Evolutionary conservation across 192 early-diverging fungal species (phyloP), one percentile per base, ranked within the genome.

Genomic region (Chytriomyces sp.): DNA sequence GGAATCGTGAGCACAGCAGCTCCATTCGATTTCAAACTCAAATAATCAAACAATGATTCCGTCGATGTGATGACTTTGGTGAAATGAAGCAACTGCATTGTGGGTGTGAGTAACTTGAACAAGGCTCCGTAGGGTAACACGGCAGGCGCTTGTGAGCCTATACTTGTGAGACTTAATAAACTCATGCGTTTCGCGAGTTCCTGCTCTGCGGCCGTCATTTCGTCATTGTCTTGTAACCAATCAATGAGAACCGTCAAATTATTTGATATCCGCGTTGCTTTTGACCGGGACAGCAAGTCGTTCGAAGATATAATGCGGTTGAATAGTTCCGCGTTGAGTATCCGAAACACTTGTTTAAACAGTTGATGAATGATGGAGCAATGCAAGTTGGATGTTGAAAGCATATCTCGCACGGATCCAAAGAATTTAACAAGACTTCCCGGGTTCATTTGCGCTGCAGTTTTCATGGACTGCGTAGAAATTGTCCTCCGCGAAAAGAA

Each of bases 231-330:
- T 59, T 71, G 23, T 1, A 71, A 44, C 61, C 72, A 61, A 9
- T 73, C 72, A n/a, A 63, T 7, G 24, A 73, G 8, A 11, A 24
- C 60, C 7, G 8, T 2, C 10, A 96, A 71, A 76, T 96, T 98
- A 83, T 94, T 89, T 23, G 91, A 91, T 6, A 96, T 91, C 81
- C 92, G 93, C 69, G 94, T 85, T 2, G 97, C 95, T 62, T 91
- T 91, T 20, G 88, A 87, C 10, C 95, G 93, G 69, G 91, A 91
- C 74, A 91, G 81, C 68, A 91, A 87, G 66, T 93, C 91, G 45
- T 89, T 91, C 50, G 89, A 90, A 0, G 87, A 87, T 75, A 98
- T 82, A 77, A 98, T 92, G 13, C 89, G 89, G 82, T 98, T 98
- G 78, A 98, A 96, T 47, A 93, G 76, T 79, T 91, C 92, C 64